Evolutionary conservation across 2,329 filamentous ascomycete species (phyloP).

Genomic region (Xylariomycetidae sp.): DNA sequence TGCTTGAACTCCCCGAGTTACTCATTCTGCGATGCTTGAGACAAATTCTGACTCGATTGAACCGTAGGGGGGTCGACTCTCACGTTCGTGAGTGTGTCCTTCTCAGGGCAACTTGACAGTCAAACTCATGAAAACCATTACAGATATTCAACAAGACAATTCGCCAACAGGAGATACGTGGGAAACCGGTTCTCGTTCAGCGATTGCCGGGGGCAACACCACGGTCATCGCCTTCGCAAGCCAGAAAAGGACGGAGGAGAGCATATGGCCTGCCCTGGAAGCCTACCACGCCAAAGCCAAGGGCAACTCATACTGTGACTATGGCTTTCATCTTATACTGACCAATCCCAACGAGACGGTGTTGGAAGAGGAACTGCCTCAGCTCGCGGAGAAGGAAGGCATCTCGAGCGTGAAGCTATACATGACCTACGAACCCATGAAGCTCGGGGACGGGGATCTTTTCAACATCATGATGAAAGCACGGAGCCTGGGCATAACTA

Average conservation of each 20-base stretch:
- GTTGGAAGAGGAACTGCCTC: constrained; percentile 30
- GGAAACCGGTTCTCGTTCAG: constrained; percentile 37
- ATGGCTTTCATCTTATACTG: constrained; percentile 36
- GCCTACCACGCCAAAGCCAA: constrained; percentile 36
- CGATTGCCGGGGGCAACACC: constrained; percentile 45
- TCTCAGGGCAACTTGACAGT: too few species aligned
- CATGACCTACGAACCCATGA: constrained; percentile 39
- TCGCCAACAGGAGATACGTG: constrained; percentile 38
- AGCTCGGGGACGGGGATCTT: constrained; percentile 33
- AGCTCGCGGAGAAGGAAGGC: constrained; percentile 30
- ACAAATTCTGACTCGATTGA: constrained; percentile 11
- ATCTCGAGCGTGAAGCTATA: constrained; percentile 39
- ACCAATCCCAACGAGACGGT: constrained; percentile 7
- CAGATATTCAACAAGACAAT: constrained; percentile 38
- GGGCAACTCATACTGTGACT: constrained; percentile 40
- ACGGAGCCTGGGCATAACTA: constrained; percentile 37
- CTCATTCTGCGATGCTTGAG: too few species aligned
- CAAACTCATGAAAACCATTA: too few species aligned
- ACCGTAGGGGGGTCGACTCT: constrained; percentile 42
- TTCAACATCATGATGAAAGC: constrained; percentile 36
- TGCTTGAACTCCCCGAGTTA: not conserved
- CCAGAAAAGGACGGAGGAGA: constrained; percentile 35
- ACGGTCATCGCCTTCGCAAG: constrained; percentile 45
- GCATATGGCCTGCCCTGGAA: constrained; percentile 34
- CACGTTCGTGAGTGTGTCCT: constrained; percentile 36